Evolutionary conservation across 1,284 basidiomycete species (phyloP).

Genomic region (Chiua sp.): DNA sequence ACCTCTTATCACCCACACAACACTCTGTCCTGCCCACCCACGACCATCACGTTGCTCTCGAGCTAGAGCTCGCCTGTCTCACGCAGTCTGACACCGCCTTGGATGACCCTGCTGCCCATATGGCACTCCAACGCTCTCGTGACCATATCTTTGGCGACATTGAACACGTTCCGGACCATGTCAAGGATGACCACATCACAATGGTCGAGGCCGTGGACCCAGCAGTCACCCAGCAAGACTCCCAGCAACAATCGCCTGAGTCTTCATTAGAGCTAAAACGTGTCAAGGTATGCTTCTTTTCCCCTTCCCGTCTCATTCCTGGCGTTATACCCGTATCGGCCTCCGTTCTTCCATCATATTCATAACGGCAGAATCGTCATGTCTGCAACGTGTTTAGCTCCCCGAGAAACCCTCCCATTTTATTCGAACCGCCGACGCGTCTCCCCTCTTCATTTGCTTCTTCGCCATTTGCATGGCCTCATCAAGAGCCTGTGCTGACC

Average conservation of each 20-base stretch:
- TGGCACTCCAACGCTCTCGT: constrained; percentile 36
- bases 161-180: constrained; percentile 40
- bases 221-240: constrained; percentile 40
- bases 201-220: constrained; percentile 44
- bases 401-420: constrained; percentile 15
- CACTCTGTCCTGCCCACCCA: constrained; percentile 35
- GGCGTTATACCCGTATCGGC: constrained; percentile 16
- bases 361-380: constrained; percentile 25
- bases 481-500: constrained; percentile 39
- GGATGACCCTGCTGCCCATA: constrained; percentile 31
- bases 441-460: constrained; percentile 27
- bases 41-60: constrained; percentile 33
- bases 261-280: constrained; percentile 45
- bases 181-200: constrained; percentile 40
- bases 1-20: constrained; percentile 39
- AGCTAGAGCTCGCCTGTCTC: constrained; percentile 37
- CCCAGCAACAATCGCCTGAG: constrained; percentile 41
- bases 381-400: constrained; percentile 30
- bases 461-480: constrained; percentile 36
- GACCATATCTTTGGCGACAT: constrained; percentile 42
- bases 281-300: constrained; percentile 44
- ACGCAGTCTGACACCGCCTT: constrained; percentile 33
- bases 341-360: constrained; percentile 21
- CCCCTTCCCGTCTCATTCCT: constrained; percentile 27
- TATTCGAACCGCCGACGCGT: constrained; percentile 22